A percentile compares a stretch with the other conserved stretches of the same genome.
Evolutionary conservation across 768 basidiomycete genomes (phyloP).

Genomic region (Russula ochroleuca): DNA sequence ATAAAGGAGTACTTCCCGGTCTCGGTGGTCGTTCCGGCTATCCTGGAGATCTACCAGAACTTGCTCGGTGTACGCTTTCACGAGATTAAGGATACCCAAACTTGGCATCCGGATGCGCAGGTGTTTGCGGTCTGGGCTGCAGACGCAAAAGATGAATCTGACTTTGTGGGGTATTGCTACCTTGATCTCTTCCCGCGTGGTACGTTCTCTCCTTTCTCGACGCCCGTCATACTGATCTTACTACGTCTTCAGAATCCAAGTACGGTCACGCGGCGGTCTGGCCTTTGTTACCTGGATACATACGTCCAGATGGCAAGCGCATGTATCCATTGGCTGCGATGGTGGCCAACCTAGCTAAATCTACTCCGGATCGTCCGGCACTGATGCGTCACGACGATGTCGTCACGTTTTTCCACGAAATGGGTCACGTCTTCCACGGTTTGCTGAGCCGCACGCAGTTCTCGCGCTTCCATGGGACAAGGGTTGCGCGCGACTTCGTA

Average conservation of each 20-base stretch:
- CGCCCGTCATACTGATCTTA: neutral
- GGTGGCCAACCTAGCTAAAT: constrained; percentile 89
- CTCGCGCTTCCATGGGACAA: constrained; percentile 77
- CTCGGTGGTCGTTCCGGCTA: constrained; percentile 72
- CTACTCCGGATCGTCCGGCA: constrained; percentile 74
- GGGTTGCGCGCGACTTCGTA: constrained; percentile 76
- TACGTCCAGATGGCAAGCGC: constrained; percentile 50
- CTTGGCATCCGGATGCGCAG: constrained; percentile 89
- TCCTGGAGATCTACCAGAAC: constrained; percentile 79
- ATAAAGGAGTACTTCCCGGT: constrained; percentile 93
- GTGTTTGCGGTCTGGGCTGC: constrained; percentile 84
- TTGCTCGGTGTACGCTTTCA: constrained; percentile 71
- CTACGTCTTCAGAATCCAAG: constrained; percentile 50
- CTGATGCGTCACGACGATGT: constrained; percentile 86
- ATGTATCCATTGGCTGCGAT: constrained; percentile 75
- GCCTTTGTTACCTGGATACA: constrained; percentile 66
- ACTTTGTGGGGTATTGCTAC: constrained; percentile 81
- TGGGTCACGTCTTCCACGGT: constrained; percentile 53
- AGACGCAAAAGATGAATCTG: constrained; percentile 61
- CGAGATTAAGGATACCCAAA: constrained; percentile 47
- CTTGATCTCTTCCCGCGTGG: constrained; percentile 85
- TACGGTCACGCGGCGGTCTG: constrained; percentile 88
- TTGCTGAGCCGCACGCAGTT: constrained; percentile 67
- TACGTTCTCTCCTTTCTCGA: constrained; percentile 33
- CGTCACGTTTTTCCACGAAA: constrained; percentile 90